Percentiles rank a stretch among this genome's conserved stretches.
These are phyloP conservation scores for Volutella citrinella DNA, from an alignment of 2,329 filamentous ascomycete species.

Conservation along the genomic window DNA sequence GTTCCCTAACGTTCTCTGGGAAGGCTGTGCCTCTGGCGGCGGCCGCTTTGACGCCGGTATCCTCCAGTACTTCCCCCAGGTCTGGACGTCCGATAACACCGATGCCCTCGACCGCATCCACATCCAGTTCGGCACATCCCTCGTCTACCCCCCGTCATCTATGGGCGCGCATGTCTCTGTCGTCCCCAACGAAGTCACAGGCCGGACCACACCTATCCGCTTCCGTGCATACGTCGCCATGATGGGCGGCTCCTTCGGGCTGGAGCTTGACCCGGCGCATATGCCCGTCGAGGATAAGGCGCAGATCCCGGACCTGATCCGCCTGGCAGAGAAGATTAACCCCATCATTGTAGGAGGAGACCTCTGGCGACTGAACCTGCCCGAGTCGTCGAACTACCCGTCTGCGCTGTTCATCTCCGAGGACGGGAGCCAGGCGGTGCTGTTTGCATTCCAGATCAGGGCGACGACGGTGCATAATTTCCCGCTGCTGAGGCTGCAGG, in stretches of 20 bases:
- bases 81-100: constrained; percentile 65
- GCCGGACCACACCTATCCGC: constrained; percentile 51
- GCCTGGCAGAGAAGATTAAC: constrained; percentile 53
- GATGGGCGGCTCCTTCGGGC: constrained; percentile 66
- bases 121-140: constrained; percentile 62
- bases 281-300: constrained; percentile 49
- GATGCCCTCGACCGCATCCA: constrained; percentile 58
- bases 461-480: constrained; percentile 48
- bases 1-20: constrained; percentile 62
- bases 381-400: constrained; percentile 59
- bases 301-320: constrained; percentile 52
- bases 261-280: constrained; percentile 58
- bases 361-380: constrained; percentile 57
- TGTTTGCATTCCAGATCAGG: constrained; percentile 60
- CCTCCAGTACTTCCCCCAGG: constrained; percentile 62
- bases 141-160: constrained; percentile 59
- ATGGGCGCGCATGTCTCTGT: constrained; percentile 66
- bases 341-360: constrained; percentile 57
- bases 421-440: constrained; percentile 46
- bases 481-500: constrained; percentile 53
- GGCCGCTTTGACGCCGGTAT: constrained; percentile 63
- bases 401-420: constrained; percentile 57
- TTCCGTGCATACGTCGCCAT: constrained; percentile 66
- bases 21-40: constrained; percentile 64
- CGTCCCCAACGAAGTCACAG: constrained; percentile 56